phyloP scores from a whole-genome alignment of 2,329 filamentous ascomycete genomes.

The Botrytis fragariae region DNA sequence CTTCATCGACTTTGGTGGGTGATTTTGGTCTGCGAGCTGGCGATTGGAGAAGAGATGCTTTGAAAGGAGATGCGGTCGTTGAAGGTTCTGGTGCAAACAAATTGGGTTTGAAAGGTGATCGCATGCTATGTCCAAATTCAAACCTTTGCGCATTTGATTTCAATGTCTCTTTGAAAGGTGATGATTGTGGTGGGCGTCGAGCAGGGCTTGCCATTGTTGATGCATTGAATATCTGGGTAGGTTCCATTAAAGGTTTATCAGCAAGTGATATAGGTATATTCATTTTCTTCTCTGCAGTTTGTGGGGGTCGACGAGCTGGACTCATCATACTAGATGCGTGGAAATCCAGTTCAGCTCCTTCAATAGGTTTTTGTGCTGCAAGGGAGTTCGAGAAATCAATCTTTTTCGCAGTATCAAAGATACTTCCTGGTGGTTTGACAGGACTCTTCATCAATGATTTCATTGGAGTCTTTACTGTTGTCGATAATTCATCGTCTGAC shows the following conservation, averaged over 20 bases:
- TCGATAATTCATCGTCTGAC: constrained; percentile 61
- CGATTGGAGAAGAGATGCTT: constrained; percentile 38
- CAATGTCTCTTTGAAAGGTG: constrained; percentile 54
- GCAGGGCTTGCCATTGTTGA: constrained; percentile 53
- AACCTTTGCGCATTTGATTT: constrained; percentile 55
- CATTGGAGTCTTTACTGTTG: constrained; percentile 49
- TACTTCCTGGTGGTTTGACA: constrained; percentile 47
- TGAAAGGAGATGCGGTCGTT: constrained; percentile 28
- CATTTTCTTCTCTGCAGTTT: constrained; percentile 39
- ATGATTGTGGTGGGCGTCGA: constrained; percentile 52
- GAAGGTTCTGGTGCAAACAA: constrained; percentile 29
- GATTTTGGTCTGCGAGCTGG: constrained; percentile 38
- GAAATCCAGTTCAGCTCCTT: constrained; percentile 39
- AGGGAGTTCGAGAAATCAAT: constrained; percentile 39
- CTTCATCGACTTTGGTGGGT: constrained; percentile 36
- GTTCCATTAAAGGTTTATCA: constrained; percentile 32
- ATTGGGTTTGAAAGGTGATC: constrained; percentile 36
- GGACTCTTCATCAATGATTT: constrained; percentile 56
- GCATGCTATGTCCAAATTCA: constrained; percentile 30
- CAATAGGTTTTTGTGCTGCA: constrained; percentile 31
- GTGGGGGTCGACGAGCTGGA: constrained; percentile 54
- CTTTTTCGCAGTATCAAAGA: constrained; percentile 39
- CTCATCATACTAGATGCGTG: constrained; percentile 47
- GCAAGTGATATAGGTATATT: constrained; percentile 39
- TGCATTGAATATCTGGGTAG: constrained; percentile 40